Conservation (phyloP, 2,329 filamentous ascomycete species). For the Fusarium scirpi region DNA sequence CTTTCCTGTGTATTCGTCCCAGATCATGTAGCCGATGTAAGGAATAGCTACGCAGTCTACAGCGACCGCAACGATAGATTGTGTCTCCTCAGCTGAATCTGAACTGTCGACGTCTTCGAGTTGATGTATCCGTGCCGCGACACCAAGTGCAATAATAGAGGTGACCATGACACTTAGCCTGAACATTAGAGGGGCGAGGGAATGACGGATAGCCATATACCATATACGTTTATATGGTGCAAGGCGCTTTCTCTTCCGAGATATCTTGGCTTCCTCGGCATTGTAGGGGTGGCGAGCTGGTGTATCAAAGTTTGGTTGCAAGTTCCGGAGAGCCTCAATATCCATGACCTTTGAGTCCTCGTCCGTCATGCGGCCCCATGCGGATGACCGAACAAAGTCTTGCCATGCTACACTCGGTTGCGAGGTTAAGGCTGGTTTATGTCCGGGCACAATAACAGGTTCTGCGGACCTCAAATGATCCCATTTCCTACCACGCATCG, state of each 20-base stretch:
- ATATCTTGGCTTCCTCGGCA: slow-evolving; percentile 45
- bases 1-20: slow-evolving; percentile 95
- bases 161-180: slow-evolving; percentile 86
- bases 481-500: slow-evolving; percentile 65
- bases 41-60: slow-evolving; percentile 90
- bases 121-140: slow-evolving; percentile 80
- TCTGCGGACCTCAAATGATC: slow-evolving; percentile 70
- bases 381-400: slow-evolving; percentile 65
- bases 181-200: slow-evolving; percentile 86
- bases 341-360: slow-evolving; percentile 64
- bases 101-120: slow-evolving; percentile 61
- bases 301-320: slow-evolving; percentile 62
- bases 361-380: slow-evolving; percentile 61
- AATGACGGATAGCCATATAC: slow-evolving; percentile 79
- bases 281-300: slow-evolving; percentile 52
- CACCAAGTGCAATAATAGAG: slow-evolving; percentile 81
- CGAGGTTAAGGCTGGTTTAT: slow-evolving; percentile 53
- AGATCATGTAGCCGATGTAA: slow-evolving; percentile 94
- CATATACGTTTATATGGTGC: slow-evolving; percentile 69
- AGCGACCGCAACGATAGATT: slow-evolving; percentile 87
- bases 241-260: slow-evolving; percentile 49
- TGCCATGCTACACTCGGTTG: slow-evolving; percentile 62
- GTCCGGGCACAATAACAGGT: slow-evolving; percentile 68
- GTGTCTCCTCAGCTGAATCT: slow-evolving; percentile 70
- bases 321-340: slow-evolving; percentile 57